Base-by-base conservation (phyloP, 805 yeast species). In the Lachancea fermentati region DNA sequence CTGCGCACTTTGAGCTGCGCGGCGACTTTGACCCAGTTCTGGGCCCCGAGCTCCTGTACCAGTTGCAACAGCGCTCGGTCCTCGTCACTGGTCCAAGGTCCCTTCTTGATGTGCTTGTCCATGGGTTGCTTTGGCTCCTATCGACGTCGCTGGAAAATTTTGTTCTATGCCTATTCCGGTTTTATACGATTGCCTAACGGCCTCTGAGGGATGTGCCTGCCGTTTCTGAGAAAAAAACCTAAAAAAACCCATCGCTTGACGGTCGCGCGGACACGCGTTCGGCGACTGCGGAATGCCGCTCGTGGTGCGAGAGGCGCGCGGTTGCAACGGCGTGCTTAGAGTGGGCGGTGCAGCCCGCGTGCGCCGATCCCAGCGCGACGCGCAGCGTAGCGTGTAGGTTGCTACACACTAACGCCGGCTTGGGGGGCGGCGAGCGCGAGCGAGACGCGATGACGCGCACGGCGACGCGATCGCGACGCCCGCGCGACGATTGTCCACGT, bases 51-150 rank as follows among this genome's bases (percentile, higher is more conserved):
- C 17, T 76, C 61, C 30, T 75, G 66, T 30, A 87, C 85, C 17
- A 87, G 69, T 16, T 80, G 83, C 56, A 87, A 62, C 35, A 87
- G 71, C 50, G 75, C 74, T 47, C 73, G 75, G 61, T 87, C 96
- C 54, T 87, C 96, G 18, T 79, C 81, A 1, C 88, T 81, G 4
- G 93, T 77, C 96, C 96, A 87, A 0, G 95, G 94, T 1, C 96
- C 96, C 34, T 39, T 43, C 22, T 39, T 39, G 34, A 32, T 34
- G 32, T 32, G 36, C 28, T 32, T 38, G 41, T 38, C 36, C 41
- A 38, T 38, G 7, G 16, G 32, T 29, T 29, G 11, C 32, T 35
- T 28, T n/a, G 12, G 14, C 15, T n/a, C 24, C 31, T 35, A 19
- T 17, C 15, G 31, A 17, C 30, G 6, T 28, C 13, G 11, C 11